Percentiles rank a stretch among this genome's conserved stretches.
These are phyloP conservation scores for Aspergillus cejpii DNA, from an alignment of 2,329 filamentous ascomycete genomes.

Conservation along the genomic window DNA sequence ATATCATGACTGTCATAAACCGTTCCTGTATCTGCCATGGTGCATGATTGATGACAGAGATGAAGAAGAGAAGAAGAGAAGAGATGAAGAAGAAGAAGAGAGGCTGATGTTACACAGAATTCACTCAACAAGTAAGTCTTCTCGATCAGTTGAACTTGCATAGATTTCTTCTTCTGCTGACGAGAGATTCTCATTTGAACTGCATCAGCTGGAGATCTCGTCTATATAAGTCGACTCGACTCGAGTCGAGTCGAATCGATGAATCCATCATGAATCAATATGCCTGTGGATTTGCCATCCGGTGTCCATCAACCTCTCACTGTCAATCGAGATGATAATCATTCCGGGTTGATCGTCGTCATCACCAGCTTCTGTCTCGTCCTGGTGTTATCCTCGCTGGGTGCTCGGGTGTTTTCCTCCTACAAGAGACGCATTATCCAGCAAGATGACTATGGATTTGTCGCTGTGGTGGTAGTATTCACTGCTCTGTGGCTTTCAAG, in stretches of 20 bases:
- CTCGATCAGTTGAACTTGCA: too few relatives aligned
- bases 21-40: constrained; percentile 6
- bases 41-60: background rate
- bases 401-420: constrained; percentile 38
- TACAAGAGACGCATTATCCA: constrained; percentile 25
- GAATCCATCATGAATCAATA: constrained; percentile 3
- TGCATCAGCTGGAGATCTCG: background rate
- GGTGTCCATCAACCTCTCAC: constrained; percentile 31
- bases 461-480: constrained; percentile 28
- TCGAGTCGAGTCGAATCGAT: too few relatives aligned
- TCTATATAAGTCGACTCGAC: too few relatives aligned
- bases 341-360: constrained; percentile 39
- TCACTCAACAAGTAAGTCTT: too few relatives aligned
- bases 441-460: constrained; percentile 33
- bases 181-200: background rate
- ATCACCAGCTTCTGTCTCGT: constrained; percentile 35
- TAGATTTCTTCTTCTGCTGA: background rate
- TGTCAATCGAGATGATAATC: constrained; percentile 33
- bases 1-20: constrained; percentile 24
- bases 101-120: too few relatives aligned
- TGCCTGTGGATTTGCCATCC: constrained; percentile 4
- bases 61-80: background rate
- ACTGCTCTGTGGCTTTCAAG: too few relatives aligned
- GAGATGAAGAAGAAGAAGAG: background rate
- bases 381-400: constrained; percentile 36